A percentile compares a stretch with the other conserved stretches of the same genome.
Conservation (phyloP, 176 grass and related monocot species). For the Triticum turgidum region DNA sequence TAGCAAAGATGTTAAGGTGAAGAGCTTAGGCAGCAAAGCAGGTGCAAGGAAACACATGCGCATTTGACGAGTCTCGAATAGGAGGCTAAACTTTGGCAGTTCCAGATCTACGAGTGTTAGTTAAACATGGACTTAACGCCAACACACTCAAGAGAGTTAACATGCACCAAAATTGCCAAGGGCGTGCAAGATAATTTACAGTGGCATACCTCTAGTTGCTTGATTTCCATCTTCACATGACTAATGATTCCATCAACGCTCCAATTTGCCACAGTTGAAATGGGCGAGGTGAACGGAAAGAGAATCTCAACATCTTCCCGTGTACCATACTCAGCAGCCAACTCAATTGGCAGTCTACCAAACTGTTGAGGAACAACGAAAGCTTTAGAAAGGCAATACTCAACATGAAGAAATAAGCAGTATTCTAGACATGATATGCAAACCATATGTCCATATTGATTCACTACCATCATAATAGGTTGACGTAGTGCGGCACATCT, state of each 20-base stretch:
- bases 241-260: no score
- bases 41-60: no score
- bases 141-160: not conserved
- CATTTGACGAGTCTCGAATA: not conserved
- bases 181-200: not conserved
- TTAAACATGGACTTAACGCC: not conserved
- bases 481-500: not conserved
- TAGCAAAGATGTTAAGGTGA: not conserved
- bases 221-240: no score
- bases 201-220: conserved; percentile 10
- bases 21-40: not conserved
- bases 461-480: conserved; percentile 3
- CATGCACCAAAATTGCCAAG: not conserved
- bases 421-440: not conserved
- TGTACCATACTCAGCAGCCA: no score
- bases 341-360: no score
- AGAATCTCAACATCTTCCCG: no score
- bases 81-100: not conserved
- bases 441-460: not conserved
- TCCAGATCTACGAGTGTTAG: not conserved
- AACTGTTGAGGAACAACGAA: no score
- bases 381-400: no score
- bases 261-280: no score
- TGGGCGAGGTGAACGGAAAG: no score
- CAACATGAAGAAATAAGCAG: no score